Evolutionary conservation across 805 yeast genomes (phyloP).

Genomic region (Lipomyces sp.): DNA sequence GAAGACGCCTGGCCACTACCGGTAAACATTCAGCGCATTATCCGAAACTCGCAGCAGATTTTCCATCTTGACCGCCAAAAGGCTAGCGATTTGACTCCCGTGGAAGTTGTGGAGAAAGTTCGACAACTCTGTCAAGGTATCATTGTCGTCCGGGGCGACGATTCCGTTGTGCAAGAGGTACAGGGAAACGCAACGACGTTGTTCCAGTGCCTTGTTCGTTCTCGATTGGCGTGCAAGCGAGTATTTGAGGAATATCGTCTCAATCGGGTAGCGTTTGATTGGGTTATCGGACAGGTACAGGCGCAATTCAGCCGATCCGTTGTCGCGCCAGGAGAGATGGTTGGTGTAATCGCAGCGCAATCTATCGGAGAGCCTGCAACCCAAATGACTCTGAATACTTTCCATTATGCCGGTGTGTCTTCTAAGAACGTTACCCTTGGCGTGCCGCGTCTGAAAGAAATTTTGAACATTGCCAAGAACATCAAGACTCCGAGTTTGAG

Average conservation of each 20-base stretch:
- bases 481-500: slow-evolving; percentile 99
- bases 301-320: slow-evolving; percentile 87
- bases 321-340: slow-evolving; percentile 98
- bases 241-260: slow-evolving; percentile 86
- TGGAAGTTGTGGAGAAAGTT: slow-evolving; percentile 74
- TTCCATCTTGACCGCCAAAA: slow-evolving; percentile 88
- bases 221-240: slow-evolving; percentile 86
- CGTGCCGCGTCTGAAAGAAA: slow-evolving; percentile 97
- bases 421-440: slow-evolving; percentile 94
- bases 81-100: slow-evolving; percentile 84
- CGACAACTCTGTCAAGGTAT: slow-evolving; percentile 62
- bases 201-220: slow-evolving; percentile 88
- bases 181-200: slow-evolving; percentile 87
- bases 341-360: slow-evolving; percentile 95
- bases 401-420: slow-evolving; percentile 98
- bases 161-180: slow-evolving; percentile 71
- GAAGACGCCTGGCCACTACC: slow-evolving; percentile 98
- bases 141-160: slow-evolving; percentile 77
- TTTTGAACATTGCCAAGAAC: slow-evolving; percentile 95
- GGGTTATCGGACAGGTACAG: slow-evolving; percentile 94
- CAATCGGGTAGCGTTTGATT: slow-evolving; percentile 81
- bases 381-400: slow-evolving; percentile 94
- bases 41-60: slow-evolving; percentile 95
- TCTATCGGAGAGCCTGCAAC: slow-evolving; percentile 98
- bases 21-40: slow-evolving; percentile 91